These are phyloP conservation scores for Arthrobotrys pseudoclavata DNA, from an alignment of 2,329 filamentous ascomycete genomes.

Conservation along the genomic window DNA sequence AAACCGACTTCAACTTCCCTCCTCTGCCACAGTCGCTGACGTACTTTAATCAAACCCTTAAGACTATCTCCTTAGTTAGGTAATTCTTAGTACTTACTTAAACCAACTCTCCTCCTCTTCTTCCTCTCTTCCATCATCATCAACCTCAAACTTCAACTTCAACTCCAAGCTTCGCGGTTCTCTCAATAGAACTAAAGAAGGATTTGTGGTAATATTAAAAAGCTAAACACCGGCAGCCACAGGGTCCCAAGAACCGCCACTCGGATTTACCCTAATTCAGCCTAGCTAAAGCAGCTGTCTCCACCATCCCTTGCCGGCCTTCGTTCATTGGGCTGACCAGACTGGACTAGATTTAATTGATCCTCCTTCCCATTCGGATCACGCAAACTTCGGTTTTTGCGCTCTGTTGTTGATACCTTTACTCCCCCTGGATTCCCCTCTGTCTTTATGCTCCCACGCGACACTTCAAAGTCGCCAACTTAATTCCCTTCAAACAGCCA, in stretches of 20 bases:
- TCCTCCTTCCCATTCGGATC: constrained; percentile 31
- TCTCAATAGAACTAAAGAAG: constrained; percentile 54
- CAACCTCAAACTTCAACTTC: constrained; percentile 36
- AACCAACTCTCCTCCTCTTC: constrained; percentile 12
- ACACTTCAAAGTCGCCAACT: constrained; percentile 39
- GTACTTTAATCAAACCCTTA: constrained; percentile 40
- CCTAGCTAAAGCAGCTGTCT: constrained; percentile 35
- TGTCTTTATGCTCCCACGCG: constrained; percentile 44
- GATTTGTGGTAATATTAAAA: background rate
- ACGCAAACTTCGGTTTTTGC: constrained; percentile 32
- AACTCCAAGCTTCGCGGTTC: constrained; percentile 20
- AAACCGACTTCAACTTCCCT: constrained; percentile 14
- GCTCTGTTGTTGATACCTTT: constrained; percentile 35
- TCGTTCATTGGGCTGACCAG: background rate
- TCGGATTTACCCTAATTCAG: constrained; percentile 53
- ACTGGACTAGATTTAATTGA: constrained; percentile 19
- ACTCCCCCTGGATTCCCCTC: constrained; percentile 35
- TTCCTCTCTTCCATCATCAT: constrained; percentile 13
- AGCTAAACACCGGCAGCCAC: constrained; percentile 15
- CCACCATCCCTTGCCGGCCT: constrained; percentile 13
- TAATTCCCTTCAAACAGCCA: constrained; percentile 16
- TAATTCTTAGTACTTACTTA: constrained; percentile 2
- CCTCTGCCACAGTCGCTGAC: constrained; percentile 59
- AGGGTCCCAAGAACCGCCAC: constrained; percentile 20
- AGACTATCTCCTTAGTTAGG: constrained; percentile 12